Base-by-base conservation (phyloP, 1,139 yeast genomes). In the Pichia sp. region DNA sequence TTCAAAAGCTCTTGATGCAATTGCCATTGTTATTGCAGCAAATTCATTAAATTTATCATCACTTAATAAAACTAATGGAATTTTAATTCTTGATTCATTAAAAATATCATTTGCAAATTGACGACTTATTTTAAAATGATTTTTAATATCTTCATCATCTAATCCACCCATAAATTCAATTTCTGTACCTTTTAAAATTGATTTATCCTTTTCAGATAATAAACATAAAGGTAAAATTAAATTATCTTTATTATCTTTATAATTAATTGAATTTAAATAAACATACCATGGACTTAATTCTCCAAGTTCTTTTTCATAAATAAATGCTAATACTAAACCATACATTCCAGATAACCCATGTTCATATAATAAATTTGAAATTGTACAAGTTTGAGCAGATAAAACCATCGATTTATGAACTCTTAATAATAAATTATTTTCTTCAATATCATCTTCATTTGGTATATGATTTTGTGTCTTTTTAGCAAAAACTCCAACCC, bases 1-100 rank as follows among this genome's bases (percentile, higher is more conserved):
- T 44, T 80, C 81, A 60, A 89, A 87, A 1, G 90, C 89, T 48
- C 96, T 71, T 1, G 95, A 80, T 0, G 89, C 78, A 12, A 87
- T 80, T 1, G 80, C 73, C 57, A 72, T 77, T 4, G 77, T 72
- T 20, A 68, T 64, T 11, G 73, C 71, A 2, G 80, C 82, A 59
- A 80, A 82, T 12, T 55, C 54, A 8, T 61, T 51, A 44, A 73
- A 64, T 16, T 64, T 64, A 25, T 47, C 47, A 9, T 51, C 49
- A 39, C 59, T 54, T 69, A 68, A 4, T 42, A 41, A 33, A 35
- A 43, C 23, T 22, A 27, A 20, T 2, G 54, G 54, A 12, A 51
- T 37, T 0, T 85, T 84, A 4, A 70, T 57, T 1, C 58, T 55
- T 10, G 76, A 57, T 7, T 64, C 50, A 2, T 51, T 25, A 4